These are phyloP conservation scores for Colletotrichum sansevieriae DNA, from an alignment of 2,329 filamentous ascomycete species.

Conservation along the genomic window DNA sequence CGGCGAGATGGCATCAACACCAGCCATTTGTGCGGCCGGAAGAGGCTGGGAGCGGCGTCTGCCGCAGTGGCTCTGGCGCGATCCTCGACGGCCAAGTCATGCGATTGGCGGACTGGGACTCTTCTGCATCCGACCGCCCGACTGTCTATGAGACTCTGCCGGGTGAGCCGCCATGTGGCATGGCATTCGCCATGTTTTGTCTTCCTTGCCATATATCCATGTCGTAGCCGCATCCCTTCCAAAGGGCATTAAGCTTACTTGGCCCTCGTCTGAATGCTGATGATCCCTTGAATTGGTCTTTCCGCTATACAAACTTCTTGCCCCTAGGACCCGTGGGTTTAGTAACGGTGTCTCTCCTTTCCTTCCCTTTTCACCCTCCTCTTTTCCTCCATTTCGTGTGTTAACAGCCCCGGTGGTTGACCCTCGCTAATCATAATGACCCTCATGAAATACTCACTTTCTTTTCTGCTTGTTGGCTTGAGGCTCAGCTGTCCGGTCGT, in stretches of 20 bases:
- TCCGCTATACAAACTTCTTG: constrained; percentile 34
- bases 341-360: constrained; percentile 42
- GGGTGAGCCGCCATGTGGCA: constrained; percentile 30
- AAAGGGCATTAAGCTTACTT: constrained; percentile 32
- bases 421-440: constrained; percentile 44
- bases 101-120: constrained; percentile 35
- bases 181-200: constrained; percentile 11
- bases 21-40: constrained; percentile 34
- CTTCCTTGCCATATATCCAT: constrained; percentile 37
- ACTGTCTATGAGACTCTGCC: constrained; percentile 21
- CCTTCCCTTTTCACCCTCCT: constrained; percentile 30
- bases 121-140: constrained; percentile 31
- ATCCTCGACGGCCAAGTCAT: constrained; percentile 13
- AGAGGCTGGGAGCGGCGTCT: constrained; percentile 27
- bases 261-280: constrained; percentile 32
- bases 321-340: constrained; percentile 41
- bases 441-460: constrained; percentile 37
- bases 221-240: constrained; percentile 21
- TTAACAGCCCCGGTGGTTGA: constrained; percentile 40
- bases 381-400: constrained; percentile 15
- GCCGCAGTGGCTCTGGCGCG: constrained; percentile 16
- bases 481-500: constrained; percentile 37
- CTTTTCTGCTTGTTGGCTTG: constrained; percentile 37
- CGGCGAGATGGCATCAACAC: constrained; percentile 21
- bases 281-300: constrained; percentile 24